Conservation (phyloP, 306 rosid genomes). For the Cucurbita moschata region DNA sequence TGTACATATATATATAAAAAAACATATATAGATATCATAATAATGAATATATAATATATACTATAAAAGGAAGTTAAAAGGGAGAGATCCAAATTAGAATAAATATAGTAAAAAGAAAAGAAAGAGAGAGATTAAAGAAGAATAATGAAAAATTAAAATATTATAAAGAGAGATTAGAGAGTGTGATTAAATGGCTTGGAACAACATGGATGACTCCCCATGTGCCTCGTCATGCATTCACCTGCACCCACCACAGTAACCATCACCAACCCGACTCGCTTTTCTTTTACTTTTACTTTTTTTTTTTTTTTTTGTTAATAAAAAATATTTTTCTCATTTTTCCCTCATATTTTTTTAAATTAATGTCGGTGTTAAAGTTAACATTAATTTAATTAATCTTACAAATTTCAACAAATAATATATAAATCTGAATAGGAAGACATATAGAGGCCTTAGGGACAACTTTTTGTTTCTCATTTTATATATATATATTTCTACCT, state of each 20-base stretch:
- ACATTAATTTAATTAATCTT: constrained; percentile 1
- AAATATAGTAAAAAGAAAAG: not conserved
- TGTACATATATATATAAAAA: too few relatives aligned
- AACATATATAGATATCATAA: too few relatives aligned
- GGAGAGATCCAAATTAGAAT: not conserved
- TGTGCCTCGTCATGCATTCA: constrained; percentile 13
- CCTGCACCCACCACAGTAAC: constrained; percentile 13
- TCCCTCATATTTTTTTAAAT: not conserved
- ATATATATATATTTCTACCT: too few relatives aligned
- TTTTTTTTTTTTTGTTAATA: not conserved
- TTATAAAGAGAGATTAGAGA: not conserved
- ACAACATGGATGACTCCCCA: constrained; percentile 12
- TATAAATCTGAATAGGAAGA: not conserved
- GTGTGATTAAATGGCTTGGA: not conserved
- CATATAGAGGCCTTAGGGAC: not conserved
- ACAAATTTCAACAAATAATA: not conserved
- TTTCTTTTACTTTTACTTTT: constrained; percentile 3
- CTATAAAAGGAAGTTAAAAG: too few relatives aligned
- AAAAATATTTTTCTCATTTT: too few relatives aligned
- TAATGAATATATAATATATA: too few relatives aligned
- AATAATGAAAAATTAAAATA: not conserved
- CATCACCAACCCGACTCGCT: constrained; percentile 13
- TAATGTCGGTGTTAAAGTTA: constrained; percentile 9
- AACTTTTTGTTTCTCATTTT: not conserved
- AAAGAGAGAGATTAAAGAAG: not conserved